Percentiles rank a stretch among this genome's conserved stretches.
phyloP scores from a whole-genome alignment of 345 rosid species.

The Acer negundo region DNA sequence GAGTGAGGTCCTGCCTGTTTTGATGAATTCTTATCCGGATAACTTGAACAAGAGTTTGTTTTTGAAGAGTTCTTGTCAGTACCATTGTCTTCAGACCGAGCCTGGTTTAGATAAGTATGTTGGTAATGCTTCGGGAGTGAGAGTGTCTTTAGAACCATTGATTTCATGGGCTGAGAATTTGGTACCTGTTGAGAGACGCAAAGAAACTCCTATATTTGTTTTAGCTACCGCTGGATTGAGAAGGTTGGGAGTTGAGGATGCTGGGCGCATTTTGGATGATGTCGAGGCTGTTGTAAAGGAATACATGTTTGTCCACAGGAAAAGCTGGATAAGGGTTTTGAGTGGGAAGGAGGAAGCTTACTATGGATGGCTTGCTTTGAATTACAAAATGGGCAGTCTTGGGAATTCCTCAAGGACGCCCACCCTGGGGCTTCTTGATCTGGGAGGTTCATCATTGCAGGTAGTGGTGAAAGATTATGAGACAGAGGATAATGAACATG shows the following conservation, averaged over 20 bases:
- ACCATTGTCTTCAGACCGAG: conserved; percentile 66
- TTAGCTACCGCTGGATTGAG: conserved; percentile 70
- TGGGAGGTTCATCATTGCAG: conserved; percentile 74
- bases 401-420: conserved; percentile 35
- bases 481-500: conserved; percentile 22
- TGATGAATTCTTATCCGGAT: conserved; percentile 49
- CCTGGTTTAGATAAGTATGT: conserved; percentile 60
- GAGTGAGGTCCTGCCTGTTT: conserved; percentile 33
- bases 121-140: conserved; percentile 51
- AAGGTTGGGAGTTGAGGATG: conserved; percentile 38
- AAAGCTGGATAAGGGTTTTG: conserved; percentile 53
- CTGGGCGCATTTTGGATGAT: conserved; percentile 43
- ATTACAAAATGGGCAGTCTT: conserved; percentile 51
- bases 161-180: conserved; percentile 38
- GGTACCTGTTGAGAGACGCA: conserved; percentile 50
- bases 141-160: conserved; percentile 50
- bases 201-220: conserved; percentile 52
- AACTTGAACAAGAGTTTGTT: conserved; percentile 24
- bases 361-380: conserved; percentile 67
- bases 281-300: conserved; percentile 44
- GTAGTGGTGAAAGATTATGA: conserved; percentile 46
- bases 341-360: conserved; percentile 68
- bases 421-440: conserved; percentile 59
- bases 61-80: conserved; percentile 39
- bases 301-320: conserved; percentile 37